Evolutionary conservation across 164 flowering plant species (phyloP).

Genomic region (Cinnamomum chago): DNA sequence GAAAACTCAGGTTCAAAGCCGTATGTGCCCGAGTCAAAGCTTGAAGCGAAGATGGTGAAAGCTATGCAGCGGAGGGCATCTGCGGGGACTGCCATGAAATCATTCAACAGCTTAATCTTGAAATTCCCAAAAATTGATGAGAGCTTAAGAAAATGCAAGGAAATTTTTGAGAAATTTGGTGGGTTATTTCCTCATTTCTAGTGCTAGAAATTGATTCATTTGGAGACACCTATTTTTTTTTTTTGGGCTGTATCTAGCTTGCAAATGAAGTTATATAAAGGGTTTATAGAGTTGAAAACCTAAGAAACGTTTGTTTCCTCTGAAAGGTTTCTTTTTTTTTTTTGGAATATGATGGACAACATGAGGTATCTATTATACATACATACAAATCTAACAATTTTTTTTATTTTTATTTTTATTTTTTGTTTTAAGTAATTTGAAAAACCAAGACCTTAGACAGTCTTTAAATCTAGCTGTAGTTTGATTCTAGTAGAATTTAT

Average conservation of each 20-base stretch:
- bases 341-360: not conserved
- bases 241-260: not conserved
- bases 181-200: conserved; percentile 11
- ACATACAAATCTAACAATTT: too few relatives aligned
- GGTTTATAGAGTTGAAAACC: not conserved
- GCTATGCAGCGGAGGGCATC: conserved; percentile 66
- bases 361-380: too few relatives aligned
- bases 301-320: not conserved
- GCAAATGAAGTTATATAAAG: not conserved
- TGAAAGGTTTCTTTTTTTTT: too few relatives aligned
- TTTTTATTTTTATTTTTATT: too few relatives aligned
- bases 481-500: too few relatives aligned
- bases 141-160: conserved; percentile 72
- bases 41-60: conserved; percentile 82
- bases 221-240: not conserved
- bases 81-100: conserved; percentile 61
- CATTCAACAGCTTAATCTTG: conserved; percentile 75
- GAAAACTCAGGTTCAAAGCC: conserved; percentile 19
- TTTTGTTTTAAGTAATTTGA: too few relatives aligned
- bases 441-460: too few relatives aligned
- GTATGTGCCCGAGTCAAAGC: conserved; percentile 54
- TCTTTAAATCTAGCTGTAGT: too few relatives aligned
- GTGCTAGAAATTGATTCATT: not conserved
- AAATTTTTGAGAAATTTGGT: conserved; percentile 80
- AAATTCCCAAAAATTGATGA: conserved; percentile 90